phyloP scores from a whole-genome alignment of 139 green algal genomes.

The Microglena sp. region DNA sequence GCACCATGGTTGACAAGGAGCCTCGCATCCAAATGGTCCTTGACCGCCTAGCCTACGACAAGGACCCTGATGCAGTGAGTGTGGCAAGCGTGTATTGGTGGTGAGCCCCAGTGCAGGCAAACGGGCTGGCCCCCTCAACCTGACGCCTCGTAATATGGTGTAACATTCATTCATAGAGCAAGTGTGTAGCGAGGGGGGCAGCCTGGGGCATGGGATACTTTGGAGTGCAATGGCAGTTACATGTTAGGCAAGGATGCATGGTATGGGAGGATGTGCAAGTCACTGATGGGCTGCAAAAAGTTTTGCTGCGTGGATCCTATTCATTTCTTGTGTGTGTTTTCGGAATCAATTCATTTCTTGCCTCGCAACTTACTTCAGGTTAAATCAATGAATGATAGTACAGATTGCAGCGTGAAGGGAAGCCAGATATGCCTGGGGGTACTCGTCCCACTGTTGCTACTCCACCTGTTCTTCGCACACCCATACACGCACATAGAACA shows the following conservation, averaged over 20 bases:
- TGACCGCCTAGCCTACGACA: slow-evolving; percentile 73
- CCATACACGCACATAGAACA: background rate
- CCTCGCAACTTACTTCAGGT: too few species aligned
- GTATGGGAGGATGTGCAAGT: too few species aligned
- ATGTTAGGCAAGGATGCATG: too few species aligned
- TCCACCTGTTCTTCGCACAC: background rate
- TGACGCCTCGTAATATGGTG: background rate
- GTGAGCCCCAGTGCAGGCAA: background rate
- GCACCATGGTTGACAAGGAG: slow-evolving; percentile 62
- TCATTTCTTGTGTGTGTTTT: too few species aligned
- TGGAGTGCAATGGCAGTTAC: background rate
- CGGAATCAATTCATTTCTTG: too few species aligned
- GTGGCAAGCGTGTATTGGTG: background rate
- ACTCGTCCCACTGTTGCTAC: too few species aligned
- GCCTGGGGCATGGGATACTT: background rate
- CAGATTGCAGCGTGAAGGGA: too few species aligned
- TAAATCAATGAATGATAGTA: too few species aligned
- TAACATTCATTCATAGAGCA: too few species aligned
- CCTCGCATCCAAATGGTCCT: slow-evolving; percentile 75
- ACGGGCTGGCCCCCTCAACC: background rate
- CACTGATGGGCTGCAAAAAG: too few species aligned
- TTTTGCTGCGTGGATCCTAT: too few species aligned
- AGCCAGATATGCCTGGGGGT: too few species aligned
- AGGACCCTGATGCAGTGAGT: slow-evolving; percentile 54
- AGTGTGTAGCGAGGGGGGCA: background rate